Conservation (phyloP, 2,329 filamentous ascomycete genomes). For the Tolypocladium album region DNA sequence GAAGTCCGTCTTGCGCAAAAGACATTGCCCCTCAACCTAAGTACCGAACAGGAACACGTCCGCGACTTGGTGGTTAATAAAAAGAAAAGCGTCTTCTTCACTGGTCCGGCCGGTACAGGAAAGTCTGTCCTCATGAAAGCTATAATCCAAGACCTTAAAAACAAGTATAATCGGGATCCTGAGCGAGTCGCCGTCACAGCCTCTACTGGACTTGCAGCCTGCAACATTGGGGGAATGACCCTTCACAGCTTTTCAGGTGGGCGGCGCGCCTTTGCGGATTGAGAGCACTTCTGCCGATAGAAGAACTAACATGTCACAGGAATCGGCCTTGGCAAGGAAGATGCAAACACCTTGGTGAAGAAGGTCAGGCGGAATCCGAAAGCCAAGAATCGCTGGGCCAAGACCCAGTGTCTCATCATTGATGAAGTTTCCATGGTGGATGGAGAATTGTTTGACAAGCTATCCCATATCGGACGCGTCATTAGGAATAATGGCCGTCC, state of each 20-base stretch:
- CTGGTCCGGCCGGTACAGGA: constrained; percentile 89
- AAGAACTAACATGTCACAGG: constrained; percentile 11
- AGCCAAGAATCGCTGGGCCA: constrained; percentile 78
- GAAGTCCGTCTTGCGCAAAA: constrained; percentile 25
- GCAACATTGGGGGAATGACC: constrained; percentile 92
- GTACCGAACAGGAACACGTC: constrained; percentile 77
- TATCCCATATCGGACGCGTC: constrained; percentile 74
- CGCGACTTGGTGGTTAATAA: constrained; percentile 71
- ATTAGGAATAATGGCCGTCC: constrained; percentile 85
- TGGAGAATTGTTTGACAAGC: constrained; percentile 91
- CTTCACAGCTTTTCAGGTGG: constrained; percentile 84
- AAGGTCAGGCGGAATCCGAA: constrained; percentile 87
- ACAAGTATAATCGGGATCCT: constrained; percentile 64
- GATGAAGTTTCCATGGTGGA: constrained; percentile 99
- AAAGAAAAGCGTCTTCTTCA: constrained; percentile 90
- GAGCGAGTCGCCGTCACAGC: constrained; percentile 89
- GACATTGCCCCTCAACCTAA: constrained; percentile 55
- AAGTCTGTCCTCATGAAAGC: constrained; percentile 93
- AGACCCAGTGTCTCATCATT: constrained; percentile 77
- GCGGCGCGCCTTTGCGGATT: not conserved
- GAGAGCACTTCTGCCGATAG: not conserved
- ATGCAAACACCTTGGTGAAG: constrained; percentile 67
- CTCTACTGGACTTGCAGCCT: constrained; percentile 89
- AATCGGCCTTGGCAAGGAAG: constrained; percentile 89
- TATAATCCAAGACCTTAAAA: constrained; percentile 72